Conservation (phyloP, 23 red algal species). For the Gracilariopsis chorda region DNA sequence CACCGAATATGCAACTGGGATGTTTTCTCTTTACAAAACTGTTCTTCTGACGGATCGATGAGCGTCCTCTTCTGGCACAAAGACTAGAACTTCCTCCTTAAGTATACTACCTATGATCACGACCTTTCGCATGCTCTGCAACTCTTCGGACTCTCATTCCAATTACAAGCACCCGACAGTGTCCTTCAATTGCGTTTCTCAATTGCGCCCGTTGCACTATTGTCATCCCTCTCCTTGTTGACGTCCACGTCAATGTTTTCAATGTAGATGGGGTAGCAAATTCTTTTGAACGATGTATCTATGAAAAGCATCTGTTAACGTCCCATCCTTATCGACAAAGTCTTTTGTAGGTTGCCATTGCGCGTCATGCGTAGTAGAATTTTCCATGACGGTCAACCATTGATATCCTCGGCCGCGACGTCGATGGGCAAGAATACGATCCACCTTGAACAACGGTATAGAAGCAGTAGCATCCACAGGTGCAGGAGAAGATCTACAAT, state of each 20-base stretch:
- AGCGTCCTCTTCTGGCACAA: too few species aligned
- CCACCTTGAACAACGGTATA: neutral
- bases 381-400: neutral
- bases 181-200: too few species aligned
- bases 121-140: too few species aligned
- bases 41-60: too few species aligned
- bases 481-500: neutral
- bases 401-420: constrained; percentile 5
- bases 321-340: constrained; percentile 25
- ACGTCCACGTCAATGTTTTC: neutral
- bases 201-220: constrained; percentile 2
- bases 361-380: constrained; percentile 7
- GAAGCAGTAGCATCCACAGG: neutral
- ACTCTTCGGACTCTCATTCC: too few species aligned
- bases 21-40: too few species aligned
- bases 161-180: too few species aligned
- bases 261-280: neutral
- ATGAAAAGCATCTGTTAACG: neutral
- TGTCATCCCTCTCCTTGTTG: neutral
- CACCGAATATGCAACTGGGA: too few species aligned
- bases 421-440: neutral
- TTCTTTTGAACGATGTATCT: neutral
- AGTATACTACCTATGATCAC: too few species aligned
- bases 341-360: neutral
- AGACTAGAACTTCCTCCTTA: too few species aligned